phyloP scores from a whole-genome alignment of 441 rosid species.

The Syzygium malaccense region DNA sequence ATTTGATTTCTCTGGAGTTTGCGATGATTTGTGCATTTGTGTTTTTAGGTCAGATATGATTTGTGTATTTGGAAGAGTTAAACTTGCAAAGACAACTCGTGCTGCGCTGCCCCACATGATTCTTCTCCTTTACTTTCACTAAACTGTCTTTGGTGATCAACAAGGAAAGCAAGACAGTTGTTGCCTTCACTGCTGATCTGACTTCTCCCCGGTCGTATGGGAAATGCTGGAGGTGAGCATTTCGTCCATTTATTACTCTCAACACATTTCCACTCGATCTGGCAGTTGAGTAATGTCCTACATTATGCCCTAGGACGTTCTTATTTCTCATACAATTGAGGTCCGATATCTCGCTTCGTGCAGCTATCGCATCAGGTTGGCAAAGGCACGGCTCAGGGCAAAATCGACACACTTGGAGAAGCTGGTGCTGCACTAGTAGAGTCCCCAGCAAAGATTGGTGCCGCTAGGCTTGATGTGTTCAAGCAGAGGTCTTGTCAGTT shows the following conservation, averaged over 20 bases:
- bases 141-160: too few species aligned
- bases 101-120: too few species aligned
- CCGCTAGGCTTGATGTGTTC: slow-evolving; percentile 65
- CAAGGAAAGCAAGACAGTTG: too few species aligned
- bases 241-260: not conserved
- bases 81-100: too few species aligned
- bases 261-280: not conserved
- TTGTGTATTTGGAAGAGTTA: too few species aligned
- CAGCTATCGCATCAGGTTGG: slow-evolving; percentile 91
- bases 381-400: slow-evolving; percentile 87
- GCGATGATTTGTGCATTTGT: too few species aligned
- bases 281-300: not conserved
- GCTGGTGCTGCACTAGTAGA: slow-evolving; percentile 28
- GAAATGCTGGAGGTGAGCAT: slow-evolving; percentile 91
- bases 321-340: not conserved
- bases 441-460: slow-evolving; percentile 89
- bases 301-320: not conserved
- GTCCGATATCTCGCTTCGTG: too few species aligned
- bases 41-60: too few species aligned
- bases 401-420: slow-evolving; percentile 50
- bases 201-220: slow-evolving; percentile 99
- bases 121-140: too few species aligned
- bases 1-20: too few species aligned
- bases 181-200: slow-evolving; percentile 8
- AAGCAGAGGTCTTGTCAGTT: slow-evolving; percentile 44